A percentile compares a stretch with the other conserved stretches of the same genome.
Evolutionary conservation across 2,329 filamentous ascomycete species (phyloP).

Genomic region (Sclerotinia trifoliorum): DNA sequence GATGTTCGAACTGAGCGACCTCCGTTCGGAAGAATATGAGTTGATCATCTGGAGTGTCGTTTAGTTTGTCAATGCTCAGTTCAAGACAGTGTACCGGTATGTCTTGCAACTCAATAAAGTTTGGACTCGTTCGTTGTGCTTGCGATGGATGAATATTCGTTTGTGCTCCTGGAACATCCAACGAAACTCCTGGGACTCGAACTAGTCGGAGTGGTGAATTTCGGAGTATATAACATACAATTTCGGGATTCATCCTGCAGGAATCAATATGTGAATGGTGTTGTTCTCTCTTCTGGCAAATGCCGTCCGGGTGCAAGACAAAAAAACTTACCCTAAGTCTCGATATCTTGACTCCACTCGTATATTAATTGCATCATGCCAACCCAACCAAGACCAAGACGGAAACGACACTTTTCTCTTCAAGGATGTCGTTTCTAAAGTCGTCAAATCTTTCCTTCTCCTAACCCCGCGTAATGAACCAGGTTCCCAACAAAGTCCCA

Average conservation of each 20-base stretch:
- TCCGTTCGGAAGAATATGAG: not conserved
- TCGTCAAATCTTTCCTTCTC: not conserved
- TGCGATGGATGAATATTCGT: not conserved
- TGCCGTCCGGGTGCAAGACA: not conserved
- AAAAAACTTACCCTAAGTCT: not conserved
- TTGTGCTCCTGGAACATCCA: not conserved
- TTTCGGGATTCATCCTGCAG: not conserved
- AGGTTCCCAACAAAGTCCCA: slow-evolving; percentile 4
- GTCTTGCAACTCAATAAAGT: not conserved
- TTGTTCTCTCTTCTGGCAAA: not conserved
- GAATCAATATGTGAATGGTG: too few species aligned
- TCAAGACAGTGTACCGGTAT: not conserved
- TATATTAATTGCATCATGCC: not conserved
- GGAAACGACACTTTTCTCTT: slow-evolving; percentile 3
- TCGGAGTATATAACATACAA: slow-evolving; percentile 10
- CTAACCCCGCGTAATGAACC: not conserved
- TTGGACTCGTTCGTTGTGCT: not conserved
- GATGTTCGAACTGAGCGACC: not conserved
- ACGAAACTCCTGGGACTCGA: not conserved
- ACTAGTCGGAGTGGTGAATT: slow-evolving; percentile 1
- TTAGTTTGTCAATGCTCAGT: not conserved
- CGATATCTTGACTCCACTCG: not conserved
- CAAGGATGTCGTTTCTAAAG: not conserved
- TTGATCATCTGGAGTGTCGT: not conserved
- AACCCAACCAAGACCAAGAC: slow-evolving; percentile 10